phyloP scores from a whole-genome alignment of 2,329 filamentous ascomycete genomes.

The Paradendryphiella salina region DNA sequence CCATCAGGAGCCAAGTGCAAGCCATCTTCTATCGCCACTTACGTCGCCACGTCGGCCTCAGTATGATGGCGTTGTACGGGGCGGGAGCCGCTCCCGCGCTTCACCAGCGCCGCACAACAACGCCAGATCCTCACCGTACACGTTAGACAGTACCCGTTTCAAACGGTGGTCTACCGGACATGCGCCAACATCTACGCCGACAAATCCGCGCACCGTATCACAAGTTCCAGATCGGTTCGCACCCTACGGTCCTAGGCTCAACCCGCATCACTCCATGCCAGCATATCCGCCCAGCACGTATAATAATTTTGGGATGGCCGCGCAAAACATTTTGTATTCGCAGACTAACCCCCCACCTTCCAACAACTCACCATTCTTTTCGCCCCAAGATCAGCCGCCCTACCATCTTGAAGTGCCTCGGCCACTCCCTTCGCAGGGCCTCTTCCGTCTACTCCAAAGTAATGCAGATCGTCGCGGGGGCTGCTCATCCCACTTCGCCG shows the following conservation, averaged over 20 bases:
- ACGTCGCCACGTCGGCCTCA: conserved; percentile 70
- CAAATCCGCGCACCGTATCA: conserved; percentile 58
- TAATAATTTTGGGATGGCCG: conserved; percentile 35
- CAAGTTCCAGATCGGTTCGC: conserved; percentile 64
- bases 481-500: conserved; percentile 65
- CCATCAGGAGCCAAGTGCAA: conserved; percentile 68
- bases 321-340: conserved; percentile 46
- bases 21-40: conserved; percentile 68
- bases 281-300: conserved; percentile 42
- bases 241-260: conserved; percentile 62
- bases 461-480: conserved; percentile 72
- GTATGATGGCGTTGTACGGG: conserved; percentile 51
- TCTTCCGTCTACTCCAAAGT: conserved; percentile 74
- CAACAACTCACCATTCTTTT: conserved; percentile 50
- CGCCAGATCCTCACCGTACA: conserved; percentile 71
- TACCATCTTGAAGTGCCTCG: conserved; percentile 62
- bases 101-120: conserved; percentile 72
- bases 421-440: conserved; percentile 66
- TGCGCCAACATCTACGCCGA: conserved; percentile 62
- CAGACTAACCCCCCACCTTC: conserved; percentile 59
- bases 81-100: conserved; percentile 68
- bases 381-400: conserved; percentile 55
- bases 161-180: conserved; percentile 77
- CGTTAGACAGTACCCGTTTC: conserved; percentile 65
- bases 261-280: conserved; percentile 49